Evolutionary conservation across 805 yeast species (phyloP).

Genomic region (Lipomyces sp.): DNA sequence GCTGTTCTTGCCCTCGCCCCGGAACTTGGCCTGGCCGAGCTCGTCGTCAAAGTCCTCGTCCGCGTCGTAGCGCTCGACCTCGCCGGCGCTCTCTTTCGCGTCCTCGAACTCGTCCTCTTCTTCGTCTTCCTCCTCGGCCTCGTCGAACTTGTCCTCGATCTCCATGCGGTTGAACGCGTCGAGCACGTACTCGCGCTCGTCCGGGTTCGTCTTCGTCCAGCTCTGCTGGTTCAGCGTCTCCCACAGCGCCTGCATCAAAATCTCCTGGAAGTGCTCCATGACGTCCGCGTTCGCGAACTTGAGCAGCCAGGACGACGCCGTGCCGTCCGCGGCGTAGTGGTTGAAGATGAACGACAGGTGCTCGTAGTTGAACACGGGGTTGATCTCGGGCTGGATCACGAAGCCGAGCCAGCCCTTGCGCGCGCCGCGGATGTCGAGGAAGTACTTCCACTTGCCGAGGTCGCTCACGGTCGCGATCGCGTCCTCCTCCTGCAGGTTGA

Average conservation of each 20-base stretch:
- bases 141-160: constrained; percentile 38
- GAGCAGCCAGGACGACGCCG: constrained; percentile 60
- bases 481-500: constrained; percentile 43
- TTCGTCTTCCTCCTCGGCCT: constrained; percentile 41
- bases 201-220: constrained; percentile 46
- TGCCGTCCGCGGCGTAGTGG: constrained; percentile 41
- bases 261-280: constrained; percentile 52
- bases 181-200: constrained; percentile 55
- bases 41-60: constrained; percentile 40
- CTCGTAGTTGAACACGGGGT: constrained; percentile 63
- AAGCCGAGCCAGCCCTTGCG: constrained; percentile 41
- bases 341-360: constrained; percentile 64
- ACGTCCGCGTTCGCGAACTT: constrained; percentile 46
- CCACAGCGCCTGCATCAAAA: constrained; percentile 55
- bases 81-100: constrained; percentile 23
- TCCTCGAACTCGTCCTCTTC: constrained; percentile 33
- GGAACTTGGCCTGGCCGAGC: constrained; percentile 40
- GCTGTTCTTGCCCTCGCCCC: constrained; percentile 49
- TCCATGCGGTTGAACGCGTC: constrained; percentile 50
- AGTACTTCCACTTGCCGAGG: constrained; percentile 49
- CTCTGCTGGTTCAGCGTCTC: constrained; percentile 52
- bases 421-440: constrained; percentile 46
- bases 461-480: constrained; percentile 45
- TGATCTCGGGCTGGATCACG: constrained; percentile 49
- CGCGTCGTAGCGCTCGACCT: constrained; percentile 26